phyloP scores from a whole-genome alignment of 257 asterid species.

The Solanum paucissectum region DNA sequence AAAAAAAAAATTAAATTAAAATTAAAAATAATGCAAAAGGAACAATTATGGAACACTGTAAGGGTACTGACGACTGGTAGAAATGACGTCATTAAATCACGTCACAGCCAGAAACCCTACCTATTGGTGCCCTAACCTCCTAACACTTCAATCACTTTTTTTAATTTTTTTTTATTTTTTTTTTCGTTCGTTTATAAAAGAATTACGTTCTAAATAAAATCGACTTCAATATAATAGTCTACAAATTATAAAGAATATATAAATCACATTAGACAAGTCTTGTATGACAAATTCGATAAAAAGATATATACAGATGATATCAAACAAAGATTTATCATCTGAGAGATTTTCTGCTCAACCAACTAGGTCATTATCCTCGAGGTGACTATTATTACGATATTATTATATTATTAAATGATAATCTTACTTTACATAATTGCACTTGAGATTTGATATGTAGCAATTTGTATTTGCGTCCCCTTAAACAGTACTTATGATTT shows the following conservation, averaged over 20 bases:
- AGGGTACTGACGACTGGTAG: slow-evolving; percentile 3
- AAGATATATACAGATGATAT: accelerated
- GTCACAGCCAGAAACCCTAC: slow-evolving; percentile 15
- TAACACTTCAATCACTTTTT: not conserved
- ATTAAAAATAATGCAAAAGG: slow-evolving; percentile 8
- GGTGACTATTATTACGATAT: no score
- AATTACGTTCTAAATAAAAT: not conserved
- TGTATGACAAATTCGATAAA: not conserved
- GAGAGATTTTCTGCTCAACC: not conserved
- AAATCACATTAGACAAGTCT: no score
- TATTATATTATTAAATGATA: not conserved
- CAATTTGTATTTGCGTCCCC: not conserved
- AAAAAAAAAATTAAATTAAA: no score
- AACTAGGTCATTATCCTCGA: not conserved
- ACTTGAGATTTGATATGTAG: not conserved
- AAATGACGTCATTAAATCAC: slow-evolving; percentile 4
- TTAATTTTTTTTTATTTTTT: not conserved
- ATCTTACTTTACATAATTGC: not conserved
- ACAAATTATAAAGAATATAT: no score
- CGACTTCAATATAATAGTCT: not conserved
- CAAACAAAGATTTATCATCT: not conserved
- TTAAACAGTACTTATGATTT: not conserved
- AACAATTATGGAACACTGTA: not conserved
- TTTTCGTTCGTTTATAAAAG: not conserved
- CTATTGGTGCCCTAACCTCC: slow-evolving; percentile 19